Evolutionary conservation across 257 asterid species (phyloP).

Genomic region (Salvia splendens): DNA sequence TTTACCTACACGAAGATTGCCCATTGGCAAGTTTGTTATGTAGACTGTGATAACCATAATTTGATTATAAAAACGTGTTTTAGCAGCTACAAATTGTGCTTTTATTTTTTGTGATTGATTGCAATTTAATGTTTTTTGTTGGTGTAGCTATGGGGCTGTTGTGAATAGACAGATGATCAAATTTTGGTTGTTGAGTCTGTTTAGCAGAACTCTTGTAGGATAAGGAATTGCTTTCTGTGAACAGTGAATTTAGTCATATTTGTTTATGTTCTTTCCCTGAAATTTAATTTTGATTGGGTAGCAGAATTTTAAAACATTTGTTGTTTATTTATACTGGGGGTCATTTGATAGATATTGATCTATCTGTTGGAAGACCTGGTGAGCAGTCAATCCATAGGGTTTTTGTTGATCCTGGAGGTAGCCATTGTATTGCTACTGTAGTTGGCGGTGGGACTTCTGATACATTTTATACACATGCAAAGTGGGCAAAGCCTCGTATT

Average conservation of each 20-base stretch:
- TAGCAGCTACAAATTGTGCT: slow-evolving; percentile 20
- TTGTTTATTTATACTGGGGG: slow-evolving; percentile 6
- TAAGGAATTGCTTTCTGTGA: slow-evolving; percentile 7
- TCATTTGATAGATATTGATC: slow-evolving; percentile 74
- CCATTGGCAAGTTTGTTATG: slow-evolving; percentile 6
- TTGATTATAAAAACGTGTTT: background rate
- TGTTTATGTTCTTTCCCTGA: background rate
- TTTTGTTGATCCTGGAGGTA: slow-evolving; percentile 93
- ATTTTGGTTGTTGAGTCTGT: slow-evolving; percentile 12
- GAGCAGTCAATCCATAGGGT: slow-evolving; percentile 91
- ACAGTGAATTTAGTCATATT: slow-evolving; percentile 9
- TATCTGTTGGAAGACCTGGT: slow-evolving; percentile 85
- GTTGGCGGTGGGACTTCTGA: slow-evolving; percentile 91
- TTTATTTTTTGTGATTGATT: slow-evolving; percentile 1
- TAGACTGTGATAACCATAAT: slow-evolving; percentile 6
- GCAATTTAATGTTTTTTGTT: background rate
- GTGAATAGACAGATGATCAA: background rate
- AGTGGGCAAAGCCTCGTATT: slow-evolving; percentile 91
- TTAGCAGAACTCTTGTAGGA: slow-evolving; percentile 20
- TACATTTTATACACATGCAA: slow-evolving; percentile 86
- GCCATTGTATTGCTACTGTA: slow-evolving; percentile 90
- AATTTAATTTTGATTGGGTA: slow-evolving; percentile 16
- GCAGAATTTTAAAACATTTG: background rate
- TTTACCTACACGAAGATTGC: background rate
- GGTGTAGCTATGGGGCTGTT: slow-evolving; percentile 5